Evolutionary conservation across 1,139 yeast species (phyloP).

Genomic region (Geotrichum fermentans): DNA sequence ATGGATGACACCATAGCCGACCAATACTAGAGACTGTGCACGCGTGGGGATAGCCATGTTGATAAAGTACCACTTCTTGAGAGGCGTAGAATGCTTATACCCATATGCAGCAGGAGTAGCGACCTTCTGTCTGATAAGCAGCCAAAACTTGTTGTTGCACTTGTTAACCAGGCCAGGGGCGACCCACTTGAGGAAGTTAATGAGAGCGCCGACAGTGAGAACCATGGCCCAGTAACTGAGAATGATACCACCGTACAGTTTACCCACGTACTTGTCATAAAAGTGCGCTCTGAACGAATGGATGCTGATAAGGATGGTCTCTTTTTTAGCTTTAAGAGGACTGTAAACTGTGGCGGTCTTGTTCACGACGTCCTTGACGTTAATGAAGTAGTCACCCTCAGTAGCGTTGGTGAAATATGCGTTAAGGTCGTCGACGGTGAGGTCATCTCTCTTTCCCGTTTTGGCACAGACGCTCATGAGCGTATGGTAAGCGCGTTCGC

Average conservation of each 20-base stretch:
- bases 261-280: conserved; percentile 4
- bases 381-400: conserved; percentile 10
- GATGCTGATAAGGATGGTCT: background rate
- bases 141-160: conserved; percentile 8
- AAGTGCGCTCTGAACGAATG: background rate
- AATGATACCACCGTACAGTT: conserved; percentile 26
- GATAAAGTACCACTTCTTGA: conserved; percentile 25
- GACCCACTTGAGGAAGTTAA: conserved; percentile 22
- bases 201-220: conserved; percentile 22
- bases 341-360: conserved; percentile 1
- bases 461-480: background rate
- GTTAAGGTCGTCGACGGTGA: conserved; percentile 3
- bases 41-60: conserved; percentile 26
- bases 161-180: conserved; percentile 11
- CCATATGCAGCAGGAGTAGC: conserved; percentile 18
- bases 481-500: conserved; percentile 1
- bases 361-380: background rate
- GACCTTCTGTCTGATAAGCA: conserved; percentile 1
- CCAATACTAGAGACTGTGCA: conserved; percentile 24
- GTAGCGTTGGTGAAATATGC: conserved; percentile 6
- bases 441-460: background rate
- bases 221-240: conserved; percentile 29
- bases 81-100: conserved; percentile 14
- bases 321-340: background rate
- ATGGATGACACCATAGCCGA: conserved; percentile 23